These are phyloP conservation scores for Backusella macrospora DNA, from an alignment of 192 early-diverging fungal species.

Conservation along the genomic window DNA sequence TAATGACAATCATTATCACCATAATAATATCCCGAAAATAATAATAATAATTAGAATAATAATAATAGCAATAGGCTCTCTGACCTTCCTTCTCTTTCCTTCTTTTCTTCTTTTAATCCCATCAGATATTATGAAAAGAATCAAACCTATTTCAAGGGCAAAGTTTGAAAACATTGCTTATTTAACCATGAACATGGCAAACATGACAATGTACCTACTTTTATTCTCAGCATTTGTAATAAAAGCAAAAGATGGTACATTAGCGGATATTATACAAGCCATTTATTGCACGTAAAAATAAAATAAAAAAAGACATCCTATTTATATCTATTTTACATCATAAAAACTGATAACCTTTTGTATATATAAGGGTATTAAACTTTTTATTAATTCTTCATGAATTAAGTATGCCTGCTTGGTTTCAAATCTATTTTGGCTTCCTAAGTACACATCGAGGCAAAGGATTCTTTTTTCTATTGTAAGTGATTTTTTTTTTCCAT, in stretches of 20 bases:
- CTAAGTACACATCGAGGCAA: constrained; percentile 25
- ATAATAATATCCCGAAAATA: background rate
- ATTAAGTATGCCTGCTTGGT: constrained; percentile 10
- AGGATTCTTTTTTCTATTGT: constrained; percentile 25
- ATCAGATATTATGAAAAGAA: background rate
- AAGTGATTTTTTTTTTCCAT: constrained; percentile 10
- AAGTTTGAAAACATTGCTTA: constrained; percentile 17
- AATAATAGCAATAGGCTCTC: background rate
- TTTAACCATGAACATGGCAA: constrained; percentile 10
- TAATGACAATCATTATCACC: no score
- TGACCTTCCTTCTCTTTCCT: background rate
- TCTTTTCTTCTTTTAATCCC: background rate
- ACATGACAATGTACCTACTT: background rate
- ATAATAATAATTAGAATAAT: background rate
- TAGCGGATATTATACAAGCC: constrained; percentile 20
- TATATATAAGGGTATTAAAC: constrained; percentile 14
- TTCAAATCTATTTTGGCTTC: constrained; percentile 25
- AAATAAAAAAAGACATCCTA: background rate
- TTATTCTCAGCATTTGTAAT: constrained; percentile 12
- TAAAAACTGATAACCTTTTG: background rate
- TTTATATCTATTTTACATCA: background rate
- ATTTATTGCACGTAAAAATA: constrained; percentile 23
- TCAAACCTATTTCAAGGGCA: constrained; percentile 9
- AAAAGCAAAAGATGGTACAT: constrained; percentile 19
- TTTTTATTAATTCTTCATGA: constrained; percentile 24